phyloP scores from a whole-genome alignment of 1,284 basidiomycete species.

The Ceratobasidium papillatum region DNA sequence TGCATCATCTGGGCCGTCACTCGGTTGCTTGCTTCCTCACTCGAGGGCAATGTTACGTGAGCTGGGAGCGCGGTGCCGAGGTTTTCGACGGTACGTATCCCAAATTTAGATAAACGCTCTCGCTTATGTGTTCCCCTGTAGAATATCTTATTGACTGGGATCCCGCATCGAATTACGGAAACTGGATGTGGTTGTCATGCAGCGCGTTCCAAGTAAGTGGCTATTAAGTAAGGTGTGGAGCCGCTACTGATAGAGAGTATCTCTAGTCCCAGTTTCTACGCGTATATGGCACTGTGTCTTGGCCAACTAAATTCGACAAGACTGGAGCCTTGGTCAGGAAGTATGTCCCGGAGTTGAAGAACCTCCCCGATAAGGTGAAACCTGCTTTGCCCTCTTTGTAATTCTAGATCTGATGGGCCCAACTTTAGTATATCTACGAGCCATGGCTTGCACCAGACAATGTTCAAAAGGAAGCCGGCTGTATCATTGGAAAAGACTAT shows the following conservation, averaged over 20 bases:
- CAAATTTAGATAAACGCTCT: conserved; percentile 19
- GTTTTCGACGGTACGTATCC: conserved; percentile 56
- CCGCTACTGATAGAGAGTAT: conserved; percentile 16
- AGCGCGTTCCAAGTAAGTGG: conserved; percentile 56
- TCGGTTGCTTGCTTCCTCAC: conserved; percentile 63
- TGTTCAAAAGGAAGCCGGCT: conserved; percentile 53
- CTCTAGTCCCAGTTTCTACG: conserved; percentile 47
- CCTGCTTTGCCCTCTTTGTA: background rate
- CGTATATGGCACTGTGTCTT: conserved; percentile 56
- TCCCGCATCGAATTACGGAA: conserved; percentile 55
- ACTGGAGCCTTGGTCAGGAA: conserved; percentile 56
- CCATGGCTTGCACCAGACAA: conserved; percentile 53
- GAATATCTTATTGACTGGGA: conserved; percentile 57
- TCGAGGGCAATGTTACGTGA: conserved; percentile 63
- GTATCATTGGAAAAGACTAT: conserved; percentile 55
- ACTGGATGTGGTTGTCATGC: conserved; percentile 62
- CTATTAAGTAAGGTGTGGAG: conserved; percentile 38
- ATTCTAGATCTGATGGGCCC: background rate
- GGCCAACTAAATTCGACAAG: conserved; percentile 58
- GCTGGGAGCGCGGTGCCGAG: conserved; percentile 63
- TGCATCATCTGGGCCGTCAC: conserved; percentile 61
- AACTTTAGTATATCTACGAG: conserved; percentile 53
- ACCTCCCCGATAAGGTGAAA: conserved; percentile 54
- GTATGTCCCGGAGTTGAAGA: conserved; percentile 57
- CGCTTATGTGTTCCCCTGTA: conserved; percentile 6